These are phyloP conservation scores for Oxytropis ochrocephala DNA, from an alignment of 306 rosid species.

Conservation along the genomic window DNA sequence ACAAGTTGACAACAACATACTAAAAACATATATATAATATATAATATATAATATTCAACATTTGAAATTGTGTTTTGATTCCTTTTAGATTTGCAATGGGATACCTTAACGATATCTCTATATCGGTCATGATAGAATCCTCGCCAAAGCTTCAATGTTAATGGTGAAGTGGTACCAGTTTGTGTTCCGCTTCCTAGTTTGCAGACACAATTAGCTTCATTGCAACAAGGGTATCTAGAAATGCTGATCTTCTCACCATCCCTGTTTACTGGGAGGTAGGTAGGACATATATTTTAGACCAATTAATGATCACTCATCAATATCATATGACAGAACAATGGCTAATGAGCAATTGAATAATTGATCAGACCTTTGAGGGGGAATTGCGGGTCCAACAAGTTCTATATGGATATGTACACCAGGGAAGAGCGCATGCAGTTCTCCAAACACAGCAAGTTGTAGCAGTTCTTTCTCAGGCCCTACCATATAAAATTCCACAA, in stretches of 20 bases:
- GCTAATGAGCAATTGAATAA: slow-evolving; percentile 12
- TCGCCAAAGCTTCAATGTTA: slow-evolving; percentile 59
- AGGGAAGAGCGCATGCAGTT: slow-evolving; percentile 74
- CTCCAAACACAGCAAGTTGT: slow-evolving; percentile 76
- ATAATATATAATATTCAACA: not conserved
- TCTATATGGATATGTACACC: slow-evolving; percentile 52
- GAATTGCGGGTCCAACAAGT: slow-evolving; percentile 79
- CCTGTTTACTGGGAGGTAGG: slow-evolving; percentile 42
- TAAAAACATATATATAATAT: not conserved
- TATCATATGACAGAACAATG: not conserved
- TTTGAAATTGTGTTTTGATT: not conserved
- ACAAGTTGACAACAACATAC: not conserved
- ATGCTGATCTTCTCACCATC: slow-evolving; percentile 64
- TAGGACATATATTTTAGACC: slow-evolving; percentile 15
- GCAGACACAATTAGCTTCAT: slow-evolving; percentile 53
- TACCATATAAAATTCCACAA: slow-evolving; percentile 28
- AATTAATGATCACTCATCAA: slow-evolving; percentile 3
- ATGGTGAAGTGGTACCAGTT: slow-evolving; percentile 25
- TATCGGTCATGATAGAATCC: slow-evolving; percentile 85
- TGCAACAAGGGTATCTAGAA: slow-evolving; percentile 47
- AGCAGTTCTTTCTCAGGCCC: slow-evolving; percentile 91
- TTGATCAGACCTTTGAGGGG: slow-evolving; percentile 56
- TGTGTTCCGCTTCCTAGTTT: slow-evolving; percentile 33
- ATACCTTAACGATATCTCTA: slow-evolving; percentile 57
- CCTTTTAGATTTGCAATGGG: not conserved